Percentiles rank a stretch among this genome's conserved stretches.
These are phyloP conservation scores for Lablab purpureus DNA, from an alignment of 306 rosid genomes.

Conservation along the genomic window DNA sequence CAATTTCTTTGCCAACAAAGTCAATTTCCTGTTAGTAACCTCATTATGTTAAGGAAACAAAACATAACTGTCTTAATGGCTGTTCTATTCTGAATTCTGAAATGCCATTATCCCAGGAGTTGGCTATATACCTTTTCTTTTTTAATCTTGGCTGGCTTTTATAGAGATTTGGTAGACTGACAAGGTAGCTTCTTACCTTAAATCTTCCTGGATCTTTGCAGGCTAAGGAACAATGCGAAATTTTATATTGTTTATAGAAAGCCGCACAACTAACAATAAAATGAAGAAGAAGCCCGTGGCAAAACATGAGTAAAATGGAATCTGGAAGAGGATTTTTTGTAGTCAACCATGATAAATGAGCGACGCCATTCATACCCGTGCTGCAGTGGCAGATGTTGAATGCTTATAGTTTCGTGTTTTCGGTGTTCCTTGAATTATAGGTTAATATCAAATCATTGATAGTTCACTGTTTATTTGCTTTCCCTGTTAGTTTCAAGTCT, in stretches of 20 bases:
- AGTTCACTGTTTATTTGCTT: neutral
- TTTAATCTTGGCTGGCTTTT: neutral
- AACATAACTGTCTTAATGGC: neutral
- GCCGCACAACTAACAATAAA: slow-evolving; percentile 39
- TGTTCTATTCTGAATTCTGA: slow-evolving; percentile 24
- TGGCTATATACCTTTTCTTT: neutral
- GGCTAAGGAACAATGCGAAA: slow-evolving; percentile 51
- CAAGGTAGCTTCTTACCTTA: slow-evolving; percentile 34
- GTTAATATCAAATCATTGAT: slow-evolving; percentile 23
- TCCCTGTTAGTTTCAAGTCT: slow-evolving; percentile 6
- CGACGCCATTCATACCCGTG: neutral
- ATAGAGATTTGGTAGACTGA: slow-evolving; percentile 14
- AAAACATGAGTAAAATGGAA: slow-evolving; percentile 25
- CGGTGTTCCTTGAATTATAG: slow-evolving; percentile 12
- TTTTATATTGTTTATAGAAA: slow-evolving; percentile 32
- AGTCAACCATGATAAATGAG: slow-evolving; percentile 25
- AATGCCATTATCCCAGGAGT: neutral
- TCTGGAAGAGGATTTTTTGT: slow-evolving; percentile 14
- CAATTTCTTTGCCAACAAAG: slow-evolving; percentile 13
- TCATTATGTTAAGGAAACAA: slow-evolving; percentile 1
- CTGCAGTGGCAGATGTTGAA: slow-evolving; percentile 34
- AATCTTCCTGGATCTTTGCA: slow-evolving; percentile 47
- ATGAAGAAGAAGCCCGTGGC: slow-evolving; percentile 3
- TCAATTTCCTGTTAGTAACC: neutral
- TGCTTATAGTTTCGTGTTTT: slow-evolving; percentile 17